phyloP scores from a whole-genome alignment of 108 stramenopile genomes.

The Nitzschia sp. region DNA sequence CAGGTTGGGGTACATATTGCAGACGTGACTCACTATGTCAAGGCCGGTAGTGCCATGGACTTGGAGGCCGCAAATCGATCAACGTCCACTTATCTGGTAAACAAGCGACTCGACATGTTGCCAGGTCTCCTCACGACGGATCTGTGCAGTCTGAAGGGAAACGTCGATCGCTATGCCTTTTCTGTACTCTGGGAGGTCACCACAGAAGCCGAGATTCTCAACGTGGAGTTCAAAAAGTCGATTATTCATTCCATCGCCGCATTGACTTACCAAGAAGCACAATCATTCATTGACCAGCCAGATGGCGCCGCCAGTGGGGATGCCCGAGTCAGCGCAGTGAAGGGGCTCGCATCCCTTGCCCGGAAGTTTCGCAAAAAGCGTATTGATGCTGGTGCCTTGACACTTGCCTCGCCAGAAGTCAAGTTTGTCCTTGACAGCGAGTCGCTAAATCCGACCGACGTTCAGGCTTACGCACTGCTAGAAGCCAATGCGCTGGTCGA shows the following conservation, averaged over 20 bases:
- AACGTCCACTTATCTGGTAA: constrained; percentile 98
- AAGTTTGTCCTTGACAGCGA: constrained; percentile 96
- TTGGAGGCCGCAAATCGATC: constrained; percentile 94
- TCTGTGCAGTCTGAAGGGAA: constrained; percentile 92
- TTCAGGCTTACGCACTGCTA: constrained; percentile 87
- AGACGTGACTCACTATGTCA: constrained; percentile 98
- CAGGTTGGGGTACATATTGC: constrained; percentile 98
- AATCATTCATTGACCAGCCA: constrained; percentile 89
- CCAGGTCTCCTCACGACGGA: constrained; percentile 94
- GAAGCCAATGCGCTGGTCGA: constrained; percentile 96
- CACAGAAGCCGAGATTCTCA: constrained; percentile 79
- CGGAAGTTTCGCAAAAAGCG: constrained; percentile 84
- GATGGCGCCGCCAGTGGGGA: constrained; percentile 57
- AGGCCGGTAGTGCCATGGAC: constrained; percentile 91
- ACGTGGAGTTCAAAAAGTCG: constrained; percentile 91
- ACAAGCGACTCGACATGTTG: constrained; percentile 97
- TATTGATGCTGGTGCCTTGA: constrained; percentile 95
- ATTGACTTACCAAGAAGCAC: constrained; percentile 97
- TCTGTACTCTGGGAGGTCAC: constrained; percentile 93
- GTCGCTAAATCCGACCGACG: constrained; percentile 97
- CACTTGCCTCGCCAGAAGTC: constrained; percentile 97
- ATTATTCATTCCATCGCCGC: constrained; percentile 95
- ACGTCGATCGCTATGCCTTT: constrained; percentile 94
- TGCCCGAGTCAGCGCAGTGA: constrained; percentile 85
- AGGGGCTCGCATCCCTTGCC: constrained; percentile 83